Evolutionary conservation across 768 basidiomycete species (phyloP), one percentile per base, ranked within the genome.

Genomic region (Phaeotremella skinneri): DNA sequence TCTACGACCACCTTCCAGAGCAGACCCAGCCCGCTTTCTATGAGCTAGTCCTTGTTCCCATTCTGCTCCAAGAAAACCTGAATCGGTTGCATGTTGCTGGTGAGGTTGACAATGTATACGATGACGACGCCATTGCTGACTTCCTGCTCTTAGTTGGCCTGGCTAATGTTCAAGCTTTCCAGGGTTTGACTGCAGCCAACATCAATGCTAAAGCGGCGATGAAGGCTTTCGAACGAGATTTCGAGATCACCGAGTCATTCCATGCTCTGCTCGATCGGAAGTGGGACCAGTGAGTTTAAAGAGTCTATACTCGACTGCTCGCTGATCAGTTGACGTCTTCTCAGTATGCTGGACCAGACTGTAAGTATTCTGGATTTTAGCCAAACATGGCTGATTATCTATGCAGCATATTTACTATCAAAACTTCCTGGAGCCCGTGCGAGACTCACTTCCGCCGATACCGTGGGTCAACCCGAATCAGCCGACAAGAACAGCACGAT

Each of bases 31-130:
- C 85, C 1, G 82, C 87, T 0, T 89, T 84, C 79, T 88, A 84
- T 82, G 81, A 89, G 70, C 80, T 85, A n/a, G 82, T 89, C 1
- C 84, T 85, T 29, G 85, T 87, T 64, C 83, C 85, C 2, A 81
- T 85, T 20, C 72, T 82, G 49, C 85, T 85, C 0, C 84, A 83
- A 62, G 77, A 80, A 45, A 87, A 84, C 49, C 70, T 87, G 27
- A 82, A 80, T 16, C 80, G 81, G 56, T 81, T 87, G 80, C 79
- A 84, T 66, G 79, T 87, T 29, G 76, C 79, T 23, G 85, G 84
- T 45, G 34, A 63, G 66, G 29, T 2, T 21, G 4, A 3, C 25
- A 27, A 23, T 17, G 9, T 16, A 13, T 51, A 30, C n/a, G 14
- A n/a, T 30, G 14, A 34, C 25, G 3, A 26, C 45, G 52, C 43